Percentiles rank a stretch among this genome's conserved stretches.
These are phyloP conservation scores for Pelargonium fulgidum DNA, from an alignment of 441 rosid genomes.

Conservation along the genomic window DNA sequence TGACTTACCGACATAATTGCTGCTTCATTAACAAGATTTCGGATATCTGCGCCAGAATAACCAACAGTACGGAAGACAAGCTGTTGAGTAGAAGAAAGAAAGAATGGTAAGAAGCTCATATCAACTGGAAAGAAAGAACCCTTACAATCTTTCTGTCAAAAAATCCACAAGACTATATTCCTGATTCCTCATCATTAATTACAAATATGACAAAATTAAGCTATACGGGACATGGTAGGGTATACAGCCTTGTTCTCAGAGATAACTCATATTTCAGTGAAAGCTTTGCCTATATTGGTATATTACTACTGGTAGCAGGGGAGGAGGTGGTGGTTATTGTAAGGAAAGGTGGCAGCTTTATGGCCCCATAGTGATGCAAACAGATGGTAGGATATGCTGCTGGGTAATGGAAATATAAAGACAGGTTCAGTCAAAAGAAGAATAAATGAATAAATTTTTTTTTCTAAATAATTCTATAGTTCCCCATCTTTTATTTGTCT, in stretches of 20 bases:
- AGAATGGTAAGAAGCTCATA: constrained; percentile 14
- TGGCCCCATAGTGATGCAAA: neutral
- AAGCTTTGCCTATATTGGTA: neutral
- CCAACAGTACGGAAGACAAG: constrained; percentile 95
- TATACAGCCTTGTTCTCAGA: too few relatives aligned
- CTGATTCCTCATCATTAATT: neutral
- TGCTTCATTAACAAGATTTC: constrained; percentile 94
- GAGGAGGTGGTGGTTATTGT: neutral
- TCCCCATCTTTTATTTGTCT: neutral
- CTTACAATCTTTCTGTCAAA: neutral
- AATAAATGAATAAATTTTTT: too few relatives aligned
- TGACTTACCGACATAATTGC: constrained; percentile 93
- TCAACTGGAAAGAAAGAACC: constrained; percentile 1
- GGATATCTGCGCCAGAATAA: constrained; percentile 94
- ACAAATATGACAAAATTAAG: neutral
- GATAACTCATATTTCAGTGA: too few relatives aligned
- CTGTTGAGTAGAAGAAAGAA: constrained; percentile 38
- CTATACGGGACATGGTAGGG: neutral
- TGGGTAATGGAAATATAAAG: neutral
- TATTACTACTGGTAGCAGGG: neutral
- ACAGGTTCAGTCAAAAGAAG: neutral
- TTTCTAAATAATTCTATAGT: neutral
- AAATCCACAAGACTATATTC: neutral
- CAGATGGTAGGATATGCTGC: neutral
- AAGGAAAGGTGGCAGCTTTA: neutral